A percentile compares a stretch with the other conserved stretches of the same genome.
Evolutionary conservation across 2,329 filamentous ascomycete species (phyloP).

Genomic region (Sodiomyces alkalinus): DNA sequence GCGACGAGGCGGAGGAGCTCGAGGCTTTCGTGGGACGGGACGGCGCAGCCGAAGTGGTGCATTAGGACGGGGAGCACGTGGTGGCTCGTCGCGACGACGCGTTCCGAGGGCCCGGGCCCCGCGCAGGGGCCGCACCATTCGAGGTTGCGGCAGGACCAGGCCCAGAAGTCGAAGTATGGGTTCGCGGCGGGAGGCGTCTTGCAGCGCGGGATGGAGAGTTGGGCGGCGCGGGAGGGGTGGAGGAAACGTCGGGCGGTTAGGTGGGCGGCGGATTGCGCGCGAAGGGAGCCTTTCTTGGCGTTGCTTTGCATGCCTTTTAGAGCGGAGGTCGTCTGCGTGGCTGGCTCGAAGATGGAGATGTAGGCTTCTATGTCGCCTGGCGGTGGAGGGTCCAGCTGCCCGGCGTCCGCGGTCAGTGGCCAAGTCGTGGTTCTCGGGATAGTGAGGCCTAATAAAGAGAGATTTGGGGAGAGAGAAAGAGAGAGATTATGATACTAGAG

Average conservation of each 20-base stretch:
- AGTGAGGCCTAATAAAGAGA: slow-evolving; percentile 1
- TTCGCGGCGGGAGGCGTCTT: slow-evolving; percentile 32
- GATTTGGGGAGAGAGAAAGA: slow-evolving; percentile 1
- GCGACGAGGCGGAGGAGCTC: slow-evolving; percentile 42
- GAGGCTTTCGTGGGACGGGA: slow-evolving; percentile 52
- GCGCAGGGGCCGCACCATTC: slow-evolving; percentile 49
- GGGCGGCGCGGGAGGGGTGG: slow-evolving; percentile 22
- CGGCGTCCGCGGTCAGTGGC: background rate
- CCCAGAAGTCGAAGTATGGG: slow-evolving; percentile 53
- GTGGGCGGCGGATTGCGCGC: slow-evolving; percentile 38
- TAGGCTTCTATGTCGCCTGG: slow-evolving; percentile 49
- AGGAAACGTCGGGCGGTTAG: slow-evolving; percentile 37
- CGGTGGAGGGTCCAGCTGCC: slow-evolving; percentile 30
- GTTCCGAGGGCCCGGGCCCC: slow-evolving; percentile 31
- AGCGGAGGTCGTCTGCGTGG: slow-evolving; percentile 42
- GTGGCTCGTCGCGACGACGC: slow-evolving; percentile 42
- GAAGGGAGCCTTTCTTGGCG: slow-evolving; percentile 46
- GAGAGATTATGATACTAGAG: background rate
- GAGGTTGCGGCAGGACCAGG: slow-evolving; percentile 46
- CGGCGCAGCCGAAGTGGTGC: slow-evolving; percentile 64
- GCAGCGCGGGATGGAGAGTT: slow-evolving; percentile 28
- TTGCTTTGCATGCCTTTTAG: slow-evolving; percentile 49
- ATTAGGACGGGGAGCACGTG: slow-evolving; percentile 59
- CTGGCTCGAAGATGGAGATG: slow-evolving; percentile 47
- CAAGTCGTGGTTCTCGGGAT: slow-evolving; percentile 1